phyloP scores from a whole-genome alignment of 1,284 basidiomycete genomes.

The Moniliophthora roreri region DNA sequence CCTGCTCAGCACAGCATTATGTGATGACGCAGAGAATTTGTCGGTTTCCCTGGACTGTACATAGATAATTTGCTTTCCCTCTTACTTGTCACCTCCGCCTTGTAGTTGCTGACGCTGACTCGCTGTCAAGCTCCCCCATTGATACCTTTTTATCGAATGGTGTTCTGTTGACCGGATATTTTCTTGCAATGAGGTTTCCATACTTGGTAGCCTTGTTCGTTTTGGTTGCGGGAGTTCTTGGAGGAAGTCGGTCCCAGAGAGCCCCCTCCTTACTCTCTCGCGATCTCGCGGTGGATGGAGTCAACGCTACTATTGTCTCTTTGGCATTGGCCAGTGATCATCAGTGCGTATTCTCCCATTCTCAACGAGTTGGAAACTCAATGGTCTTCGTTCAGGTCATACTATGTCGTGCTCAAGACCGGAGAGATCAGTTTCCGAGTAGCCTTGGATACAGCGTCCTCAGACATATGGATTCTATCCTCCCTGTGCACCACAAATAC shows the following conservation, averaged over 20 bases:
- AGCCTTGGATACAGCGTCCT: constrained; percentile 75
- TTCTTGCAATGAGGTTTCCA: too few species aligned
- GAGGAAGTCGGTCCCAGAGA: background rate
- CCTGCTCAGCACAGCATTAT: too few species aligned
- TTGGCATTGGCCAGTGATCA: constrained; percentile 45
- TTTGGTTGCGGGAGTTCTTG: background rate
- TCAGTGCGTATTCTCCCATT: constrained; percentile 36
- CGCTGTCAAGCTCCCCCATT: too few species aligned
- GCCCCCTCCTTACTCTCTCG: constrained; percentile 17
- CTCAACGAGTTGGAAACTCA: background rate
- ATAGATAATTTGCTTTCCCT: too few species aligned
- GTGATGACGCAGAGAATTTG: too few species aligned
- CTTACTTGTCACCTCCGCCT: too few species aligned
- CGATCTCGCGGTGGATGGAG: constrained; percentile 27
- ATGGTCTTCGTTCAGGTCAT: constrained; percentile 46
- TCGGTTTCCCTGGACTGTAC: too few species aligned
- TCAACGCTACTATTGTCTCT: constrained; percentile 29
- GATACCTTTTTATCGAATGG: too few species aligned
- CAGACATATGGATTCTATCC: constrained; percentile 71
- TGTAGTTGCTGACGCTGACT: too few species aligned
- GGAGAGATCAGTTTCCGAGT: constrained; percentile 67
- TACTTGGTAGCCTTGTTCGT: background rate
- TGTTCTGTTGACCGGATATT: too few species aligned
- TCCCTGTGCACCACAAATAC: constrained; percentile 54
- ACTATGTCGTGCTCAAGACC: constrained; percentile 57